Conservation (phyloP, 306 rosid genomes). For the Lathyrus oleraceus region DNA sequence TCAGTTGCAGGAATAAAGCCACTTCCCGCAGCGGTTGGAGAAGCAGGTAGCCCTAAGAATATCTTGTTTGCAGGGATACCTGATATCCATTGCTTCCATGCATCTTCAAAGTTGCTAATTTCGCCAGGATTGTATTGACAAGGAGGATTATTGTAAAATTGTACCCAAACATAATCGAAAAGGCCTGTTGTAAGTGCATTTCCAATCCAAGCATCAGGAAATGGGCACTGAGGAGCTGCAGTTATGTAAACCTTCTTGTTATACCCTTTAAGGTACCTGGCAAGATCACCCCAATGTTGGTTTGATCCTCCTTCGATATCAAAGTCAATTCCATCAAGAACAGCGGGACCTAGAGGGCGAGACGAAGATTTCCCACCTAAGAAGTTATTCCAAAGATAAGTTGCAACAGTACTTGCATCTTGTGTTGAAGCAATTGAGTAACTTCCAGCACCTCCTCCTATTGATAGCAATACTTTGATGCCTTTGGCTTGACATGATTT, state of each 20-base stretch:
- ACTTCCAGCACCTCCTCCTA: slow-evolving; percentile 49
- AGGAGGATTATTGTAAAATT: background rate
- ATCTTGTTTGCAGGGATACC: slow-evolving; percentile 37
- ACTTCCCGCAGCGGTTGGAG: slow-evolving; percentile 37
- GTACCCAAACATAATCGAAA: background rate
- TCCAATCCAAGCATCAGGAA: slow-evolving; percentile 36
- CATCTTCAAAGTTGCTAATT: slow-evolving; percentile 10
- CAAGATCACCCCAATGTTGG: slow-evolving; percentile 24
- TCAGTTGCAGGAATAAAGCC: slow-evolving; percentile 38
- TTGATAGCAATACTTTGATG: slow-evolving; percentile 45
- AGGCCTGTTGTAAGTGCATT: no score
- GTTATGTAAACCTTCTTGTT: slow-evolving; percentile 28
- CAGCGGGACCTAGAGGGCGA: slow-evolving; percentile 49
- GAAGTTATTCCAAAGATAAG: slow-evolving; percentile 53
- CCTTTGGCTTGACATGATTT: slow-evolving; percentile 51
- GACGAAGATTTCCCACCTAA: slow-evolving; percentile 43
- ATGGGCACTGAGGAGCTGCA: slow-evolving; percentile 52
- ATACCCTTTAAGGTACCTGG: slow-evolving; percentile 11
- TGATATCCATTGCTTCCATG: slow-evolving; percentile 36
- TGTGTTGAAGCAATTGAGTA: slow-evolving; percentile 38
- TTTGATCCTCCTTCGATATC: slow-evolving; percentile 32
- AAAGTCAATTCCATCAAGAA: slow-evolving; percentile 42
- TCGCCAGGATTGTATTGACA: background rate
- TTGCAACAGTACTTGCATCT: slow-evolving; percentile 39
- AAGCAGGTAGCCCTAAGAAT: slow-evolving; percentile 47